A percentile compares a stretch with the other conserved stretches of the same genome.
Evolutionary conservation across 1,139 yeast species (phyloP).

Genomic region (Yamadazyma triangularis): DNA sequence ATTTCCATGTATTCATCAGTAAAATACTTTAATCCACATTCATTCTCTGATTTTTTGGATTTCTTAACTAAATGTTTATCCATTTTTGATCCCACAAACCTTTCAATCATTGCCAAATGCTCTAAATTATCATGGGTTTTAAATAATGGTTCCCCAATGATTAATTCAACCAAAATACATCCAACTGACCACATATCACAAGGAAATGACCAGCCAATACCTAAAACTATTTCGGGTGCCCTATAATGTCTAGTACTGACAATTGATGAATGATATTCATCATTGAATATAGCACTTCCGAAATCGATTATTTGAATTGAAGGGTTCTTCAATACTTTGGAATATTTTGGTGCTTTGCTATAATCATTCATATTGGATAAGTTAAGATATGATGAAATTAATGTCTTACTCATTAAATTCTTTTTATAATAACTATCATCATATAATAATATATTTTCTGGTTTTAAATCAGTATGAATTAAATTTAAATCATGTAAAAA

Average conservation of each 20-base stretch:
- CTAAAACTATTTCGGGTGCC: slow-evolving; percentile 94
- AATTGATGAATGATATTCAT: slow-evolving; percentile 88
- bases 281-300: slow-evolving; percentile 91
- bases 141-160: slow-evolving; percentile 93
- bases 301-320: slow-evolving; percentile 88
- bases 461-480: slow-evolving; percentile 93
- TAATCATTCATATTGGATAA: slow-evolving; percentile 16
- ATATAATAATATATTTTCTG: slow-evolving; percentile 83
- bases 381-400: slow-evolving; percentile 26
- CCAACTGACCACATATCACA: slow-evolving; percentile 98
- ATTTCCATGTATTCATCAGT: slow-evolving; percentile 13
- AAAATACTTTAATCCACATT: slow-evolving; percentile 40
- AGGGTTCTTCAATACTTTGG: slow-evolving; percentile 66
- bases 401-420: slow-evolving; percentile 29
- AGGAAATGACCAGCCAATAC: slow-evolving; percentile 87
- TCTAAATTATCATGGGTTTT: slow-evolving; percentile 93
- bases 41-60: slow-evolving; percentile 35
- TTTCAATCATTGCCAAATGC: slow-evolving; percentile 94
- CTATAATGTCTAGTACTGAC: slow-evolving; percentile 95
- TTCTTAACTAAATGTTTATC: slow-evolving; percentile 34
- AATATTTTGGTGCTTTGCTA: slow-evolving; percentile 34
- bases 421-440: slow-evolving; percentile 47
- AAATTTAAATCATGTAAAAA: slow-evolving; percentile 85
- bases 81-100: slow-evolving; percentile 48
- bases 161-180: slow-evolving; percentile 84